phyloP scores from a whole-genome alignment of 306 rosid species.

The Quercus dentata region DNA sequence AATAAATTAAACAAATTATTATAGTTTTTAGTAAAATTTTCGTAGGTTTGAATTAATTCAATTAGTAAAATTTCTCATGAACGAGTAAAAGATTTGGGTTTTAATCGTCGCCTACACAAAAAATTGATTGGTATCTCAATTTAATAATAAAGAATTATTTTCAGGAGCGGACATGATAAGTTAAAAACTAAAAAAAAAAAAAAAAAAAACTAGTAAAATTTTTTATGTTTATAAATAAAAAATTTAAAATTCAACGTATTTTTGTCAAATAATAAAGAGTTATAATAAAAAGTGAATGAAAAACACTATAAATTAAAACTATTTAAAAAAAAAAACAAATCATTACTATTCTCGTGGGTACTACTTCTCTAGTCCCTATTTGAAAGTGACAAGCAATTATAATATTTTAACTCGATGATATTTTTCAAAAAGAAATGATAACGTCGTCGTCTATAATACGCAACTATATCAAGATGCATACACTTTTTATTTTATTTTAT shows the following conservation, averaged over 20 bases:
- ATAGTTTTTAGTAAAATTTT: too few species aligned
- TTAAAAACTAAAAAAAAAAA: too few species aligned
- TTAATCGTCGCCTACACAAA: fast-evolving
- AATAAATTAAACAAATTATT: too few species aligned
- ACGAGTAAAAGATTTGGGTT: too few species aligned
- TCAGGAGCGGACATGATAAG: fast-evolving
- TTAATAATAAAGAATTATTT: fast-evolving
- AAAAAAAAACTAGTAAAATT: fast-evolving
- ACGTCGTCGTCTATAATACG: conserved; percentile 32
- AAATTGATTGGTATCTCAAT: fast-evolving
- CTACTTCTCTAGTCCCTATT: conserved; percentile 15
- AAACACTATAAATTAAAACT: fast-evolving
- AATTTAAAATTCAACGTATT: fast-evolving
- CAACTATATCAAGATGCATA: background rate
- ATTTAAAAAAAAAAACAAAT: too few species aligned
- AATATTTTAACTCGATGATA: too few species aligned
- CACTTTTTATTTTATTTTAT: too few species aligned
- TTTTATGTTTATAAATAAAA: too few species aligned
- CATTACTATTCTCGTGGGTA: background rate
- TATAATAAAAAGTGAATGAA: fast-evolving
- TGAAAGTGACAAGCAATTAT: conserved; percentile 10
- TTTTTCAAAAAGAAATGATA: too few species aligned
- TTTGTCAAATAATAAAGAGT: fast-evolving
- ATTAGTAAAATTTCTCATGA: fast-evolving
- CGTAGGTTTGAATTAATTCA: fast-evolving